Base-by-base conservation (phyloP, 768 basidiomycete genomes). In the Calvatia gigantea region DNA sequence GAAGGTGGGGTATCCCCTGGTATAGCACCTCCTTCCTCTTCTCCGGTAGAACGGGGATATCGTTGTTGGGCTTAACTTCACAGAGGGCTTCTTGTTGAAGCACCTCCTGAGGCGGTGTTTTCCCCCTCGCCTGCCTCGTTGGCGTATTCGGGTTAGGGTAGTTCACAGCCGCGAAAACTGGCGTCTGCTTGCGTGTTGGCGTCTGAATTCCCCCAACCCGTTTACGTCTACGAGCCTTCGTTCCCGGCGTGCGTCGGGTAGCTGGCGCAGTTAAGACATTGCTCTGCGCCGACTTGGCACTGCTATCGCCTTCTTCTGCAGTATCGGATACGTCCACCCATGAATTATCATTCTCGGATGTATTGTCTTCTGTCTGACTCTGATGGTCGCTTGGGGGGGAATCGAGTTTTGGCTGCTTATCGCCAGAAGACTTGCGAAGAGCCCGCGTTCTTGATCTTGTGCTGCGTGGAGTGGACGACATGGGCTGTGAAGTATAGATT, bases 301-400 rank as follows among this genome's bases (percentile, higher is more conserved):
- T 17, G 14, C 27, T 32, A 15, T 33, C 21, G 23, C 14, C 47
- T 33, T 49, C 38, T 8, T 32, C 35, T 6, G 27, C 21, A 3
- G 11, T 17, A 42, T 42, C 46, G 4, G 28, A 32, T 29, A 56
- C 54, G 28, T 56, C 54, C 31, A 49, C 54, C 54, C 54, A 56
- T 48, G 25, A 27, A 2, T 11, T 17, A 6, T 56, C 54, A 23
- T 56, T 39, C 7, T 27, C 45, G 27, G 54, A 56, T 2, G 31
- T 6, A 15, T 42, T 31, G 39, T 60, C 58, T 51, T 77, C 74
- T 57, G 73, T 71, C 77, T 73, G 78, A 37, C 27, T 59, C 27
- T 42, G 48, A 5, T 68, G 61, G 46, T 60, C 61, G 29, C 31
- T 37, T 19, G 35, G 21, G 17, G 47, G 19, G 4, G 42, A 37